A percentile compares a stretch with the other conserved stretches of the same genome.
Conservation (phyloP, 805 yeast species). For the Candida ulmi region DNA sequence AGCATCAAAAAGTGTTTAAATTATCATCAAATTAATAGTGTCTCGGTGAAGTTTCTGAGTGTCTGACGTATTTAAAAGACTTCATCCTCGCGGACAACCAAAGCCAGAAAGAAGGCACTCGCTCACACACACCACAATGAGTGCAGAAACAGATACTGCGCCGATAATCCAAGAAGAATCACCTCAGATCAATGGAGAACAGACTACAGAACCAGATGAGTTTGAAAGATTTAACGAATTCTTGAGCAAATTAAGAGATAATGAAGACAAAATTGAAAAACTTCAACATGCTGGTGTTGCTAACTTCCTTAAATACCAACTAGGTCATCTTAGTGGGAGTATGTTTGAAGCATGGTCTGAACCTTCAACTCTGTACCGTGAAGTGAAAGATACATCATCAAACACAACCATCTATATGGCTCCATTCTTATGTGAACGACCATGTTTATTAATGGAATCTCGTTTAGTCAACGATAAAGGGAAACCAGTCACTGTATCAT, state of each 20-base stretch:
- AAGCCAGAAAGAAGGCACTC: too few species aligned
- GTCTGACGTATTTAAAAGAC: too few species aligned
- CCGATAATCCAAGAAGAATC: too few species aligned
- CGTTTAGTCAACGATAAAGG: conserved; percentile 18
- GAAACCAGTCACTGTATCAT: conserved; percentile 15
- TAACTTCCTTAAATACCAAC: conserved; percentile 15
- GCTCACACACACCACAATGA: too few species aligned
- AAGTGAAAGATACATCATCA: conserved; percentile 14
- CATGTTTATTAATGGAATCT: conserved; percentile 15
- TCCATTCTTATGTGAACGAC: conserved; percentile 17
- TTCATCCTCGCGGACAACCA: too few species aligned
- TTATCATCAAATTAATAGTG: too few species aligned
- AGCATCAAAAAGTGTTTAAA: too few species aligned
- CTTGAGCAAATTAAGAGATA: neutral
- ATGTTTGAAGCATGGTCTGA: conserved; percentile 12
- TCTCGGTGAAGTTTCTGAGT: too few species aligned
- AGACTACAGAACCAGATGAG: neutral
- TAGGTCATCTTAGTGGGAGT: conserved; percentile 17
- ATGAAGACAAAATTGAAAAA: conserved; percentile 2
- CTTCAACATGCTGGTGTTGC: conserved; percentile 17
- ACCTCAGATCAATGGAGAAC: neutral
- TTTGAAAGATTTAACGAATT: conserved; percentile 1
- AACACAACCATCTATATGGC: conserved; percentile 16
- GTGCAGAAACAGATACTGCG: too few species aligned
- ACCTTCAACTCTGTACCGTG: conserved; percentile 13